Conservation (phyloP, 495 filamentous ascomycete species). For the Penicillium mononematosum region DNA sequence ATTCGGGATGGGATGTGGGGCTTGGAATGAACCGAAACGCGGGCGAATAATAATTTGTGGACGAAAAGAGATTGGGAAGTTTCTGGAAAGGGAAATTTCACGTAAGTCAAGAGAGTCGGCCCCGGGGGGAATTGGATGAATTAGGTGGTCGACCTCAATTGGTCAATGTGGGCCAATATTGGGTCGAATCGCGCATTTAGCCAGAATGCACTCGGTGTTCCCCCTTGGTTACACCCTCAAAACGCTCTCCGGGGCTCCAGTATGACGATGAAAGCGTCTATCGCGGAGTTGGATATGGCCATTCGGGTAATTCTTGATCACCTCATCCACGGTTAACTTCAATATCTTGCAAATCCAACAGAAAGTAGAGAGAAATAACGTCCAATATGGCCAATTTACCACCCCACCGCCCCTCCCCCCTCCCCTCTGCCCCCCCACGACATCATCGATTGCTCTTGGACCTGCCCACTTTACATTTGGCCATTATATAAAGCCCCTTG, state of each 20-base stretch:
- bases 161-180: too few relatives aligned
- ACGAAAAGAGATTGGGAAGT: conserved; percentile 9
- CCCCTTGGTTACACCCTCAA: neutral
- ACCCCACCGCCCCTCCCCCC: neutral
- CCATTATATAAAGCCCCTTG: conserved; percentile 12
- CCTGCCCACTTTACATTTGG: conserved; percentile 31
- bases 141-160: neutral
- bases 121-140: neutral
- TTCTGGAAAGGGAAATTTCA: conserved; percentile 13
- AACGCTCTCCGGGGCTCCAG: neutral
- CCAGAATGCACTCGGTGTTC: conserved; percentile 9
- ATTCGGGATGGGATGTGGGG: conserved; percentile 4
- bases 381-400: neutral
- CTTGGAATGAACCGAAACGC: conserved; percentile 13
- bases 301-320: conserved; percentile 6
- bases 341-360: too few relatives aligned
- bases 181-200: conserved; percentile 20
- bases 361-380: neutral
- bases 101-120: neutral
- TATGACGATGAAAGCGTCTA: neutral
- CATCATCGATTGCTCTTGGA: conserved; percentile 35
- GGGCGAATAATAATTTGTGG: neutral
- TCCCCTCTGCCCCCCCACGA: conserved; percentile 11
- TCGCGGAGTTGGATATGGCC: neutral
- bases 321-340: neutral